Conservation (phyloP, 2,329 filamentous ascomycete species). For the Xylaria sp. region DNA sequence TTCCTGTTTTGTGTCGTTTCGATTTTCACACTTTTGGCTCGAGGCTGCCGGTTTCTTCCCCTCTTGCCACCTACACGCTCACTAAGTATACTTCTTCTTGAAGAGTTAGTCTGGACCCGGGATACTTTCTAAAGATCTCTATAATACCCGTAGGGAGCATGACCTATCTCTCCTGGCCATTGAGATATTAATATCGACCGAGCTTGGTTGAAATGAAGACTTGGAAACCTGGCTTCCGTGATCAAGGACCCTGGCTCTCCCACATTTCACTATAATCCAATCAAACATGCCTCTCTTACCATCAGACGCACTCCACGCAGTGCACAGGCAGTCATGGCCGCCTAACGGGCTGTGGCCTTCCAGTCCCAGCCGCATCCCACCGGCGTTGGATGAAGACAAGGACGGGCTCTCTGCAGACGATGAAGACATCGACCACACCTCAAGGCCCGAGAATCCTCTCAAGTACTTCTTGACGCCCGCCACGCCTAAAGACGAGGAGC, state of each 20-base stretch:
- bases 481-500: constrained; percentile 56
- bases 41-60: constrained; percentile 37
- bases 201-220: constrained; percentile 38
- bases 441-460: constrained; percentile 64
- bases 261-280: constrained; percentile 27
- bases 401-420: constrained; percentile 58
- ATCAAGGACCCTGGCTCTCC: constrained; percentile 25
- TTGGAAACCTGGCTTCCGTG: constrained; percentile 31
- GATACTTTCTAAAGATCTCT: constrained; percentile 37
- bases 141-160: constrained; percentile 28
- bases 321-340: constrained; percentile 55
- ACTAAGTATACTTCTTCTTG: constrained; percentile 36
- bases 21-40: constrained; percentile 41
- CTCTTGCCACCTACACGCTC: constrained; percentile 21
- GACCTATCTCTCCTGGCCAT: constrained; percentile 26
- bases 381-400: constrained; percentile 56
- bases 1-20: constrained; percentile 37
- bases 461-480: constrained; percentile 66
- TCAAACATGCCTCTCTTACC: constrained; percentile 48
- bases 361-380: constrained; percentile 60
- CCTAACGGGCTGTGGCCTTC: constrained; percentile 57
- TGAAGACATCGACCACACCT: constrained; percentile 52
- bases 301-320: constrained; percentile 43
- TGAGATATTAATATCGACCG: constrained; percentile 24
- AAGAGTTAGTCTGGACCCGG: constrained; percentile 46